Conservation (phyloP, 73 alveolate species). For the Paramecium biaurelia region DNA sequence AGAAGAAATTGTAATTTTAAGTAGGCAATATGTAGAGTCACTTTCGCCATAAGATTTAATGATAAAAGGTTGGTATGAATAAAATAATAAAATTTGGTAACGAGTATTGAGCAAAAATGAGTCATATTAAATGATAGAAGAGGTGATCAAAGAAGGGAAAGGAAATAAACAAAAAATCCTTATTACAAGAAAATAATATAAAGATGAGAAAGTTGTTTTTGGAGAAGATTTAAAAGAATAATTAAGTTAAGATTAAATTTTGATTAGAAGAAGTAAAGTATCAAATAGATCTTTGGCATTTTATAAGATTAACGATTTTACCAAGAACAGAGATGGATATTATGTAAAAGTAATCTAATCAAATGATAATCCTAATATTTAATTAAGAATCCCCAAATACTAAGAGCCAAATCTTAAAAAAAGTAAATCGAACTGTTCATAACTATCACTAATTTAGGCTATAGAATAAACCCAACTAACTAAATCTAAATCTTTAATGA, state of each 20-base stretch:
- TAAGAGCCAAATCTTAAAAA: not conserved
- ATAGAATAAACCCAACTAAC: not conserved
- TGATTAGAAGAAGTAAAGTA: not conserved
- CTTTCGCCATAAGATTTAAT: not conserved
- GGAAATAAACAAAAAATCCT: not conserved
- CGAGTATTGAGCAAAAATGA: not conserved
- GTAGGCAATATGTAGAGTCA: not conserved
- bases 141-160: not conserved
- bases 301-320: not conserved
- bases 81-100: not conserved
- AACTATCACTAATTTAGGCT: not conserved
- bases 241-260: not conserved
- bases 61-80: not conserved
- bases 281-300: not conserved
- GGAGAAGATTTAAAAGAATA: not conserved
- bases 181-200: not conserved
- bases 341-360: not conserved
- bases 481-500: not conserved
- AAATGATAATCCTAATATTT: not conserved
- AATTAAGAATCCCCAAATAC: not conserved
- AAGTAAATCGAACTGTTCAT: not conserved
- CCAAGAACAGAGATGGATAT: not conserved
- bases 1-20: not conserved
- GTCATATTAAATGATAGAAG: not conserved
- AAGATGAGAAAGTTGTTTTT: not conserved